Evolutionary conservation across 2,329 filamentous ascomycete species (phyloP).

Genomic region (Thermothelomyces thermophilus): DNA sequence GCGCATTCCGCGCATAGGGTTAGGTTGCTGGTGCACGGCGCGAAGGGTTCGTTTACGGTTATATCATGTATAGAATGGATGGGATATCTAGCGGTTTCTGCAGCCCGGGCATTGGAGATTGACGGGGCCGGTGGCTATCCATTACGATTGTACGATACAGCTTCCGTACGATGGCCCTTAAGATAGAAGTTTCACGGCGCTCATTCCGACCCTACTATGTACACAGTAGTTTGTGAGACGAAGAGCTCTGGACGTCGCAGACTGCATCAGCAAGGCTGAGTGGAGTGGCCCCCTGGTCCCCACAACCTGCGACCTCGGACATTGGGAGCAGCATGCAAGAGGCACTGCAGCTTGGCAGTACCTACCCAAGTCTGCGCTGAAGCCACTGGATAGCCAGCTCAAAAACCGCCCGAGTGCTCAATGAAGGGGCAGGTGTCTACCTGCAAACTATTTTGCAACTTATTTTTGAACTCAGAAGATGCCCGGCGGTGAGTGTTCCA

Average conservation of each 20-base stretch:
- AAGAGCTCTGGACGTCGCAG: background rate
- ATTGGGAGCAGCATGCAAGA: background rate
- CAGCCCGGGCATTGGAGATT: constrained; percentile 17
- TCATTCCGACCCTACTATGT: background rate
- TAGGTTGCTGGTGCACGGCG: constrained; percentile 22
- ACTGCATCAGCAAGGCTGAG: background rate
- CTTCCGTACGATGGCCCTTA: constrained; percentile 20
- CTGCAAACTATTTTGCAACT: no score
- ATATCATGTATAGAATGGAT: constrained; percentile 26
- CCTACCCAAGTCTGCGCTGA: background rate
- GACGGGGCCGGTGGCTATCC: constrained; percentile 21
- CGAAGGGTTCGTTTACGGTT: constrained; percentile 22
- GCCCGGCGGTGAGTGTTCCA: background rate
- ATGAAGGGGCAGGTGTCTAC: no score
- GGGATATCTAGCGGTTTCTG: constrained; percentile 21
- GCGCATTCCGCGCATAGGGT: constrained; percentile 17
- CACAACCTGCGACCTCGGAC: constrained; percentile 9
- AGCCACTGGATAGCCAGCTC: background rate
- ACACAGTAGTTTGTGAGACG: no score
- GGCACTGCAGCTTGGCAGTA: background rate
- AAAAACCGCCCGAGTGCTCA: no score
- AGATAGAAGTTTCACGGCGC: constrained; percentile 4
- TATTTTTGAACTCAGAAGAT: no score
- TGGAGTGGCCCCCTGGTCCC: no score
- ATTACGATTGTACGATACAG: constrained; percentile 25